Evolutionary conservation across 805 yeast genomes (phyloP).

Genomic region (Maudiozyma saulgeensis): DNA sequence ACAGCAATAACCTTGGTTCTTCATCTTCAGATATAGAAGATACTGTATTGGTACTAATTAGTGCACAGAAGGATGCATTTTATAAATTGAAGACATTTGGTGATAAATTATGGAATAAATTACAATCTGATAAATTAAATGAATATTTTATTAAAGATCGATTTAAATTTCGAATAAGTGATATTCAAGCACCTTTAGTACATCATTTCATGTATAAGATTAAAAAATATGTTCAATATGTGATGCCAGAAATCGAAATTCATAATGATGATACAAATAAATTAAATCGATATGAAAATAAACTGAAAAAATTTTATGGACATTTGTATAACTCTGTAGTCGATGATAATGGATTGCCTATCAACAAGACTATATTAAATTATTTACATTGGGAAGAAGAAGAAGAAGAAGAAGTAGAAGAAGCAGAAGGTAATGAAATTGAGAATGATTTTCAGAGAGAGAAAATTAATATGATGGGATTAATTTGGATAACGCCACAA

Average conservation of each 20-base stretch:
- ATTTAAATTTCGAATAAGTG: conserved; percentile 34
- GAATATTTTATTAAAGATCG: conserved; percentile 27
- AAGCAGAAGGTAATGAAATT: neutral
- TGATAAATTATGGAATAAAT: conserved; percentile 37
- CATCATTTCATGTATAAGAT: conserved; percentile 78
- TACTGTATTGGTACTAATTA: conserved; percentile 37
- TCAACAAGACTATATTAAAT: conserved; percentile 35
- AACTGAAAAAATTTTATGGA: conserved; percentile 21
- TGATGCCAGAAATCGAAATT: conserved; percentile 22
- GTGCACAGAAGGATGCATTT: conserved; percentile 63
- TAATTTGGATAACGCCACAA: conserved; percentile 47
- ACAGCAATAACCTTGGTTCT: conserved; percentile 1
- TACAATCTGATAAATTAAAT: conserved; percentile 32
- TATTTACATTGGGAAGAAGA: conserved; percentile 34
- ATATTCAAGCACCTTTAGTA: conserved; percentile 47
- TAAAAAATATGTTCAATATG: conserved; percentile 46
- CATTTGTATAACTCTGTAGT: conserved; percentile 19
- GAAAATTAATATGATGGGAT: conserved; percentile 28
- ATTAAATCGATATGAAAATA: conserved; percentile 11
- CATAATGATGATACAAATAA: conserved; percentile 1
- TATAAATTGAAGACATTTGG: conserved; percentile 61
- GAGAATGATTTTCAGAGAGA: conserved; percentile 11
- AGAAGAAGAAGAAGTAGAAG: conserved; percentile 4
- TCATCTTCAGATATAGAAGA: conserved; percentile 8
- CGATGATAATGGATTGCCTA: conserved; percentile 21